Conservation (phyloP, 2,329 filamentous ascomycete genomes). For the Leptographium lundbergii region DNA sequence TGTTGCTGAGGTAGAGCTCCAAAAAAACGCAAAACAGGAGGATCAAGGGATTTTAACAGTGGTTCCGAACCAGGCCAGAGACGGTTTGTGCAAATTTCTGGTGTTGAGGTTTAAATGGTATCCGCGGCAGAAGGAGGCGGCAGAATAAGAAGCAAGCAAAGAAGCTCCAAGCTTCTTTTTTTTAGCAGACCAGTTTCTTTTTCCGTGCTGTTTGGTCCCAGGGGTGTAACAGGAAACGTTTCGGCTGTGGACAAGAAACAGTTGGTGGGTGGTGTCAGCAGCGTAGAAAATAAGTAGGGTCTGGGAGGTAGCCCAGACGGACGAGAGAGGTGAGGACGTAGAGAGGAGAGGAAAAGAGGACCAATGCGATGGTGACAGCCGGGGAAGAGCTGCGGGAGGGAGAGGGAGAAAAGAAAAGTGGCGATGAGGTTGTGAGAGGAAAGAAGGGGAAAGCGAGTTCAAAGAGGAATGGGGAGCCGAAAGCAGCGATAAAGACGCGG, state of each 20-base stretch:
- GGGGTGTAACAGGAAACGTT: conserved; percentile 32
- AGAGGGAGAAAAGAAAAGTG: background rate
- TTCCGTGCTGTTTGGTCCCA: background rate
- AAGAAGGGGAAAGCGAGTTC: background rate
- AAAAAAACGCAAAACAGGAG: background rate
- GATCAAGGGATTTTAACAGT: too few relatives aligned
- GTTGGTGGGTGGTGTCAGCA: conserved; percentile 5
- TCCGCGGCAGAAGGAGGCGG: too few relatives aligned
- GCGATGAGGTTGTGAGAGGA: background rate
- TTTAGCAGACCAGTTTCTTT: background rate
- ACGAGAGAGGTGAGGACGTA: too few relatives aligned
- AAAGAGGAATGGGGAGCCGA: conserved; percentile 3
- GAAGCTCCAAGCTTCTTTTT: conserved; percentile 24
- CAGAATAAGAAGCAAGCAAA: background rate
- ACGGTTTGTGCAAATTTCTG: too few relatives aligned
- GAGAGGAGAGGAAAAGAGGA: background rate
- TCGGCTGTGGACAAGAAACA: conserved; percentile 18
- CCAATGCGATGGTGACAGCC: conserved; percentile 1
- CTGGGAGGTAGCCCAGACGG: background rate
- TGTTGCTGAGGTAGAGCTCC: too few relatives aligned
- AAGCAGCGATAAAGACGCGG: conserved; percentile 10
- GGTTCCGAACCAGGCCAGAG: too few relatives aligned
- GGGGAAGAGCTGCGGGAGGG: conserved; percentile 1
- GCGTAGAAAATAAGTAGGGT: background rate
- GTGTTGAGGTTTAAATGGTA: too few relatives aligned